These are phyloP conservation scores for Lobosporangium transversale DNA, from an alignment of 192 early-diverging fungal species.

Conservation along the genomic window DNA sequence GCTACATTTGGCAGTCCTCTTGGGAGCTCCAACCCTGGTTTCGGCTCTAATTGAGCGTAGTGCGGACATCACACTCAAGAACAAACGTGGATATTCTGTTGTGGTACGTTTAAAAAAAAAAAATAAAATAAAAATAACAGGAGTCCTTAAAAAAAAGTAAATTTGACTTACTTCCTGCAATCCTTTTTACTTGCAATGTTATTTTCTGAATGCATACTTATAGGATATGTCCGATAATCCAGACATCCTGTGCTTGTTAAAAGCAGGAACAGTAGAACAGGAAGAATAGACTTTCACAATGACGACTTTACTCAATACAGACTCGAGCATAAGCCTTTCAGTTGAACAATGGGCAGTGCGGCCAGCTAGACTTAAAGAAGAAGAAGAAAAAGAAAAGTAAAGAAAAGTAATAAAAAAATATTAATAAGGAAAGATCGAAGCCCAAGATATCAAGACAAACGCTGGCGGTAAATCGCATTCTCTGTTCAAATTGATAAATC, in stretches of 20 bases:
- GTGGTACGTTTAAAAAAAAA: slow-evolving; percentile 47
- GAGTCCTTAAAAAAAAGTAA: too few relatives aligned
- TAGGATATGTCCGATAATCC: slow-evolving; percentile 13
- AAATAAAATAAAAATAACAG: not conserved
- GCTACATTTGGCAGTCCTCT: slow-evolving; percentile 72
- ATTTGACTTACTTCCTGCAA: not conserved
- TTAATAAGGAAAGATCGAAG: too few relatives aligned
- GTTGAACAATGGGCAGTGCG: too few relatives aligned
- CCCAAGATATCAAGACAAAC: too few relatives aligned
- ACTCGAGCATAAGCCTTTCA: too few relatives aligned
- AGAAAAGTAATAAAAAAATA: too few relatives aligned
- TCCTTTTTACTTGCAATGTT: not conserved
- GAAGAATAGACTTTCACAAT: too few relatives aligned
- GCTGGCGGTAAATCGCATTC: too few relatives aligned
- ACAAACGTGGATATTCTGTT: slow-evolving; percentile 73
- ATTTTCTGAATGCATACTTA: not conserved
- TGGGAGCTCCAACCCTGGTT: slow-evolving; percentile 67
- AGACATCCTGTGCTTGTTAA: not conserved
- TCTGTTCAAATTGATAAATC: too few relatives aligned
- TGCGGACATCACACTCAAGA: slow-evolving; percentile 61
- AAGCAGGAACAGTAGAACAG: not conserved
- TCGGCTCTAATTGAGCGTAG: slow-evolving; percentile 71
- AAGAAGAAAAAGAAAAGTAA: too few relatives aligned
- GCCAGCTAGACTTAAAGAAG: too few relatives aligned
- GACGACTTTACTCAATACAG: too few relatives aligned